Base-by-base conservation (phyloP, 2,329 filamentous ascomycete genomes). In the Mycosphaerella sp. region DNA sequence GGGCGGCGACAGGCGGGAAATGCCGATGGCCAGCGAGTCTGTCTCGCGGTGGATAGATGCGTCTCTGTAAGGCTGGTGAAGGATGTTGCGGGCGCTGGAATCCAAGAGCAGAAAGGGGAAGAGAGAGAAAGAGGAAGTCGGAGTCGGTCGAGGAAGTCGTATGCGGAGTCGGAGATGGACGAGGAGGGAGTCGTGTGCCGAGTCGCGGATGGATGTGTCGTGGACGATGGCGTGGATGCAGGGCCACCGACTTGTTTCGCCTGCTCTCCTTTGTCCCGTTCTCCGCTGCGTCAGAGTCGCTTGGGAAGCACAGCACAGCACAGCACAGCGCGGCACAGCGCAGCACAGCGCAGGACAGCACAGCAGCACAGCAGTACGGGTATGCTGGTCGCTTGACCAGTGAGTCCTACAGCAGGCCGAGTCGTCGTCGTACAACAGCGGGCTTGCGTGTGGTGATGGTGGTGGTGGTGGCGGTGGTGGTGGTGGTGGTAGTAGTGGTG, bases 1-100 rank as follows among this genome's bases (percentile, higher is more conserved):
- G 52, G 52, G 40, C 47, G 43, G 40, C 47, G 42, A 46, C 52
- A 54, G 52, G 14, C 45, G 45, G 34, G 21, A 32, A 12, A 16
- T 36, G 34, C 25, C 35, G 44, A 37, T 39, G 34, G 35, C 21
- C 21, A 25, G 32, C 6, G 41, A 17, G 32, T 35, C 27, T 44
- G 27, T 28, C 27, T 34, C 30, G 10, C 30, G 30, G 13, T 34
- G 30, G 30, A 6, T 34, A n/a, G 30, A n/a, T 8, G 30, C 13
- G 30, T 10, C 10, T 39, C 14, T 7, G 12, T 2, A 16, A 16
- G 12, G 17, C 1, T 16, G 13, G 13, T 16, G 36, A 4, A 5
- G 36, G 6, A 12, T n/a, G 39, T 6, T 9, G 16, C 39, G 5
- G 17, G 39, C 39, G 39, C 17, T 41, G 13, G 14, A 2, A 18